Evolutionary conservation across 2,329 filamentous ascomycete species (phyloP), one percentile per base, ranked within the genome.

Genomic region (Golovinomyces cichoracearum): DNA sequence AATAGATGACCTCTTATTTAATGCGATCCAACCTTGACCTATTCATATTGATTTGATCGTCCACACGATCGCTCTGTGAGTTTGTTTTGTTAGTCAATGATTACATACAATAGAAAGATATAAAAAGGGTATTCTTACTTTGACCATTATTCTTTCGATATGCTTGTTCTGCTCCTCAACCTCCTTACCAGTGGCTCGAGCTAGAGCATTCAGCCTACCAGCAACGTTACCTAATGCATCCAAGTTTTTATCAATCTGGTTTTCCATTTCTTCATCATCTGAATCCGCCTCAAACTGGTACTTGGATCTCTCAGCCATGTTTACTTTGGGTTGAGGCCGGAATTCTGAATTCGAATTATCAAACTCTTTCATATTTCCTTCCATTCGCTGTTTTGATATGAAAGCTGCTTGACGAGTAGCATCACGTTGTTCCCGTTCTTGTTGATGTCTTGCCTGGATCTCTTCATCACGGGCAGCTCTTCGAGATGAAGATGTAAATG

Each of bases 1-100:
- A 45, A 6, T 7, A 12, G 23, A 37, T 2, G 3, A 33, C n/a
- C n/a, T 33, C 31, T 53, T 49, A 61, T 33, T 56, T 54, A 19
- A 61, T 60, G 10, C 59, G 58, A 46, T 60, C 59, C 50, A 61
- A 52, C 50, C 58, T 58, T 26, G 78, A 75, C 54, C 80, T 71
- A 67, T 86, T 86, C 72, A 83, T 76, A 50, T 76, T 75, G 57
- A 88, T 82, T 59, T 80, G 74, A 55, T 88, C 81, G 62, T 85
- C 81, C 55, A 93, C 82, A 56, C 70, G 72, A 61, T 93, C 84
- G 64, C 78, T 88, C 83, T 83, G 62, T 48, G 22, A n/a, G 19
- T 33, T 7, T 33, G 5, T 19, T 19, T 48, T 42, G 10, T 31
- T 41, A n/a, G 33, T 49, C 38, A 27, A 51, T 66, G 60, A 67